These are phyloP conservation scores for Achlya hypogyna DNA, from an alignment of 352 stramenopile species.

Conservation along the genomic window DNA sequence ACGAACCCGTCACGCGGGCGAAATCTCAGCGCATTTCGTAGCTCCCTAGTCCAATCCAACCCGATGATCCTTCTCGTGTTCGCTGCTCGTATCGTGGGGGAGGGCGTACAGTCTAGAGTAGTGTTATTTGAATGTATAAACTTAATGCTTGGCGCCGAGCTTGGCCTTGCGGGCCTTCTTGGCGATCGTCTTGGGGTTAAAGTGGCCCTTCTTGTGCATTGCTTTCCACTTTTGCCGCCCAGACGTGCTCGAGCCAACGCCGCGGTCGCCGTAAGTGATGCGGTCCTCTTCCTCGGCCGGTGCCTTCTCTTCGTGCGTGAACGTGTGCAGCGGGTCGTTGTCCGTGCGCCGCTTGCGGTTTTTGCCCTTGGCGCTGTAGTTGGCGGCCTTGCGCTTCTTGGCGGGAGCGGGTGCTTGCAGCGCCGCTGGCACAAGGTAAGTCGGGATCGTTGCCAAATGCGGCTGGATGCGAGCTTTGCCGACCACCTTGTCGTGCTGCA, in stretches of 20 bases:
- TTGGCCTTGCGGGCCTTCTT: constrained; percentile 42
- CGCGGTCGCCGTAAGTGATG: constrained; percentile 85
- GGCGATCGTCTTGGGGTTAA: constrained; percentile 83
- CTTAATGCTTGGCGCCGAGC: constrained; percentile 18
- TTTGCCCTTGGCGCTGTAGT: constrained; percentile 32
- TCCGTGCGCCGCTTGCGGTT: constrained; percentile 80
- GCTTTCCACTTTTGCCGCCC: constrained; percentile 93
- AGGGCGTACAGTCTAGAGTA: not conserved
- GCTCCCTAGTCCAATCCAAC: not conserved
- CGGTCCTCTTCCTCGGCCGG: constrained; percentile 51
- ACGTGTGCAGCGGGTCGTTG: constrained; percentile 97
- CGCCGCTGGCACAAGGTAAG: constrained; percentile 96
- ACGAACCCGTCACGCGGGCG: not conserved
- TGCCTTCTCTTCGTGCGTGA: constrained; percentile 43
- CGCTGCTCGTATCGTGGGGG: no score
- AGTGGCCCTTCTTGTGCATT: constrained; percentile 86
- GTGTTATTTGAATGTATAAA: not conserved
- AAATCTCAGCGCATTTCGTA: not conserved
- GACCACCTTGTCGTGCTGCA: constrained; percentile 95
- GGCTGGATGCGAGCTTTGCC: constrained; percentile 90
- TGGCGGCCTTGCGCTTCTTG: constrained; percentile 76
- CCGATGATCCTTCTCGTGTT: not conserved
- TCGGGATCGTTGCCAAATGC: constrained; percentile 92
- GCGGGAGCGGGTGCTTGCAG: constrained; percentile 81
- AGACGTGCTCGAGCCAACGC: constrained; percentile 87